Evolutionary conservation across 1,284 basidiomycete species (phyloP).

Genomic region (Sanguinoderma infundibulare): DNA sequence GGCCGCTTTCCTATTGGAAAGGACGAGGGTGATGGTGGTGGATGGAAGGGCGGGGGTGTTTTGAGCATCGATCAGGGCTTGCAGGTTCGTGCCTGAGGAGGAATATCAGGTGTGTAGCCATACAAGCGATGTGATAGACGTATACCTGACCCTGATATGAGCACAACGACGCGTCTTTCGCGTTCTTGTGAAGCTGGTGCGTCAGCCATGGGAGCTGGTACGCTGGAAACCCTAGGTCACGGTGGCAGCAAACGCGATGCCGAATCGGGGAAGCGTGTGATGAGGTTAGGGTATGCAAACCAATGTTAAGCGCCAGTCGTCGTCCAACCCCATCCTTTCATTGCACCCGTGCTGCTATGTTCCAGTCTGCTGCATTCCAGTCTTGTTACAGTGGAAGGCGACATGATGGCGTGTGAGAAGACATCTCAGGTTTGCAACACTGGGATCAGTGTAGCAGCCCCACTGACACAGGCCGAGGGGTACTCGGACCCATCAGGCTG

Average conservation of each 20-base stretch:
- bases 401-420: background rate
- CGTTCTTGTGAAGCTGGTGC: slow-evolving; percentile 5
- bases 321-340: background rate
- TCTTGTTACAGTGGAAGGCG: background rate
- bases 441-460: slow-evolving; percentile 3
- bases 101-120: slow-evolving; percentile 1
- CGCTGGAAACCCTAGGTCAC: background rate
- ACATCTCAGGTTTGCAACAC: slow-evolving; percentile 8
- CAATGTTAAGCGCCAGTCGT: too few relatives aligned
- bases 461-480: background rate
- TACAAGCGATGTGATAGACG: slow-evolving; percentile 5
- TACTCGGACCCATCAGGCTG: too few relatives aligned
- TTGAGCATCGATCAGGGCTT: slow-evolving; percentile 92
- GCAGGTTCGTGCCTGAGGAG: slow-evolving; percentile 86
- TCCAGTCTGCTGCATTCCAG: background rate
- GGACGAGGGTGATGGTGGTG: slow-evolving; percentile 78
- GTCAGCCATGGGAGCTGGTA: slow-evolving; percentile 24
- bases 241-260: background rate
- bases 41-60: slow-evolving; percentile 69
- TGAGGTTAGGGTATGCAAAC: background rate
- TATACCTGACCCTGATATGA: slow-evolving; percentile 85
- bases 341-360: background rate
- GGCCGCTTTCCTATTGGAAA: slow-evolving; percentile 93
- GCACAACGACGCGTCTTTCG: slow-evolving; percentile 59
- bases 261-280: background rate